These are phyloP conservation scores for Neocatenulostroma microsporum DNA, from an alignment of 2,329 filamentous ascomycete genomes.

Conservation along the genomic window DNA sequence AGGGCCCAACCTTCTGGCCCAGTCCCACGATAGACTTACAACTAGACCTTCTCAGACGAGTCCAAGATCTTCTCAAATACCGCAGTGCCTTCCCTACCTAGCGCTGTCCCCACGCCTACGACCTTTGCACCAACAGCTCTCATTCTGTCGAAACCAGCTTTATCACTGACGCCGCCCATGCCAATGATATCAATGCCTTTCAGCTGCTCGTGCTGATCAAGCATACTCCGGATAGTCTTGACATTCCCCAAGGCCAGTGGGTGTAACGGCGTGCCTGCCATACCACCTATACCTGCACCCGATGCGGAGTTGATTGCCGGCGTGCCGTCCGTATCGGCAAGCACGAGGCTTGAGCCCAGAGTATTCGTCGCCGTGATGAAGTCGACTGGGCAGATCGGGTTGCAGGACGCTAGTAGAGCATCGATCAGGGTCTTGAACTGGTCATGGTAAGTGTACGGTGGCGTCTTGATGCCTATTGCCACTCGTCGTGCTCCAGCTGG, in stretches of 20 bases:
- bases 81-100: conserved; percentile 54
- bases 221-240: conserved; percentile 52
- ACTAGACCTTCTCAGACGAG: too few species aligned
- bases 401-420: conserved; percentile 38
- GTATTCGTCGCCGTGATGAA: conserved; percentile 73
- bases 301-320: conserved; percentile 46
- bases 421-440: conserved; percentile 54
- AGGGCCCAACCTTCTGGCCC: too few species aligned
- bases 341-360: conserved; percentile 59
- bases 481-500: conserved; percentile 23
- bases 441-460: conserved; percentile 63
- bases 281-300: conserved; percentile 55
- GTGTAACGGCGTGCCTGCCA: conserved; percentile 66
- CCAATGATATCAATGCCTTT: conserved; percentile 58
- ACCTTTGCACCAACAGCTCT: conserved; percentile 55
- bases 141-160: conserved; percentile 58
- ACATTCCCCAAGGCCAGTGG: conserved; percentile 70
- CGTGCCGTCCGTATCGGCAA: conserved; percentile 28
- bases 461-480: conserved; percentile 61
- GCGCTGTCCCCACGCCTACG: conserved; percentile 61
- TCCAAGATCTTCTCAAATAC: conserved; percentile 54
- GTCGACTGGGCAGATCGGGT: conserved; percentile 42
- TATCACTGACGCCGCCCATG: conserved; percentile 63
- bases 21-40: too few species aligned
- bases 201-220: conserved; percentile 47